These are phyloP conservation scores for Calycina herbarum DNA, from an alignment of 2,329 filamentous ascomycete genomes.

Conservation along the genomic window DNA sequence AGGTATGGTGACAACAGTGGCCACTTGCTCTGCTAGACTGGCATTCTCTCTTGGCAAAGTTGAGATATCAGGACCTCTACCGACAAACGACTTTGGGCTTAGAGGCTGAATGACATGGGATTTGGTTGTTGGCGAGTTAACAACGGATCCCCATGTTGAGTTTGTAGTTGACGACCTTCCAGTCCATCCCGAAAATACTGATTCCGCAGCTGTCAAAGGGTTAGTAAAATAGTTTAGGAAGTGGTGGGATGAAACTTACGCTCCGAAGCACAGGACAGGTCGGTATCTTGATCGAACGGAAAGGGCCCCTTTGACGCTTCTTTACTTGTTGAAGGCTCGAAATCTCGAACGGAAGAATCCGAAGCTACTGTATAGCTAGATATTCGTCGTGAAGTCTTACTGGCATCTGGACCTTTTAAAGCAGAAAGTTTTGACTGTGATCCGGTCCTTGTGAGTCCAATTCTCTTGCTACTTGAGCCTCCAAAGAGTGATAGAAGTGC, in stretches of 20 bases:
- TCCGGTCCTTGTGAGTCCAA: constrained; percentile 2
- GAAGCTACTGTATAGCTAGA: constrained; percentile 26
- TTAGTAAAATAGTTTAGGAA: constrained; percentile 17
- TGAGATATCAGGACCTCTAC: constrained; percentile 43
- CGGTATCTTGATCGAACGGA: constrained; percentile 17
- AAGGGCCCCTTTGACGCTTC: constrained; percentile 19
- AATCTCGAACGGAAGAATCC: constrained; percentile 17
- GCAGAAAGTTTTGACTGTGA: constrained; percentile 16
- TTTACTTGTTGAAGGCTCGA: constrained; percentile 16
- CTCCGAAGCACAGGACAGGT: constrained; percentile 27
- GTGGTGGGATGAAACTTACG: constrained; percentile 18
- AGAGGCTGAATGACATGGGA: constrained; percentile 40
- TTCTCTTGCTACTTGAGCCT: constrained; percentile 34
- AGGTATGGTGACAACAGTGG: constrained; percentile 43
- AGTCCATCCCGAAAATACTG: constrained; percentile 48
- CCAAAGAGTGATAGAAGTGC: constrained; percentile 37
- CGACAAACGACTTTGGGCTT: constrained; percentile 46
- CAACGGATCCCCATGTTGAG: constrained; percentile 38
- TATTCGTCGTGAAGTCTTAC: constrained; percentile 19
- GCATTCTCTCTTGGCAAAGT: constrained; percentile 40
- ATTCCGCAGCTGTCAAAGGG: constrained; percentile 40
- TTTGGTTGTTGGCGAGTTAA: constrained; percentile 34
- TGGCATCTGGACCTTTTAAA: constrained; percentile 13
- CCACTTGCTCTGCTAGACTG: constrained; percentile 35
- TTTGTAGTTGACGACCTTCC: constrained; percentile 39